Evolutionary conservation across 192 early-diverging fungal genomes (phyloP).

Genomic region (Oehlia diaphana): DNA sequence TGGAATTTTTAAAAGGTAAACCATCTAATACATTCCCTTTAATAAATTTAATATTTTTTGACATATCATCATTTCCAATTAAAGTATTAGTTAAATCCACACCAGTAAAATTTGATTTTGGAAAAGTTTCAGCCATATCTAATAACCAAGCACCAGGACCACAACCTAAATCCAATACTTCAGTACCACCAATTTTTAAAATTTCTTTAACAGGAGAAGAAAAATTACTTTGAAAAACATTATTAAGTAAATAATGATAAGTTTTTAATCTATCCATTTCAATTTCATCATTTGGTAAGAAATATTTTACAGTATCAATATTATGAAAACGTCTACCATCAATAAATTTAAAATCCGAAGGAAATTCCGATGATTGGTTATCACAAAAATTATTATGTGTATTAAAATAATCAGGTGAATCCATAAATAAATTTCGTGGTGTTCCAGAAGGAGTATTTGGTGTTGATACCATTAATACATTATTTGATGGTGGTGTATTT

Average conservation of each 20-base stretch:
- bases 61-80: constrained; percentile 21
- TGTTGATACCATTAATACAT: neutral
- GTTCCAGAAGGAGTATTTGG: neutral
- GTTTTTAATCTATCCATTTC: neutral
- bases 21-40: constrained; percentile 13
- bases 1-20: constrained; percentile 25
- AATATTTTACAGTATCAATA: constrained; percentile 9
- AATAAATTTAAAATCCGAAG: neutral
- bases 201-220: neutral
- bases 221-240: neutral
- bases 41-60: constrained; percentile 3
- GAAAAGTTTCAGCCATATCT: constrained; percentile 35
- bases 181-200: neutral
- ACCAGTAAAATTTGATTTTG: constrained; percentile 43
- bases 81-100: constrained; percentile 32
- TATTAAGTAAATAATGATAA: neutral
- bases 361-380: neutral
- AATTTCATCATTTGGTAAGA: neutral
- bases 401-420: neutral
- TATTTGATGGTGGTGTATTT: neutral
- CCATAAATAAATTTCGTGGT: neutral
- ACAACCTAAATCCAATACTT: constrained; percentile 18
- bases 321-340: constrained; percentile 15
- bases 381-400: neutral
- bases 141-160: constrained; percentile 41